Percentiles rank a stretch among this genome's conserved stretches.
phyloP scores from a whole-genome alignment of 2,329 filamentous ascomycete species.

The Ophioceras dolichostomum region DNA sequence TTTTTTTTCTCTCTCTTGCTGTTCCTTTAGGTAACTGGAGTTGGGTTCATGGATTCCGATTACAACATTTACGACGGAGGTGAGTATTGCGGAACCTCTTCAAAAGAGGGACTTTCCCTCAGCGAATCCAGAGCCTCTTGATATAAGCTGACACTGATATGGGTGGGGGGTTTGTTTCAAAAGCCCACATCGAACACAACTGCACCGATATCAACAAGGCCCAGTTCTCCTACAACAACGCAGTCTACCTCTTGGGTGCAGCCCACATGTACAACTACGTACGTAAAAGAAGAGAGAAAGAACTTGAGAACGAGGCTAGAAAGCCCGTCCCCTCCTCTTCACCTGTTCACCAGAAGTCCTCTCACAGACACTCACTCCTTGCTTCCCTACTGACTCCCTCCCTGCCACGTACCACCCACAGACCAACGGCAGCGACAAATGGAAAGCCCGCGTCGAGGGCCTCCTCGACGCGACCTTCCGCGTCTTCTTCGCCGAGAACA shows the following conservation, averaged over 20 bases:
- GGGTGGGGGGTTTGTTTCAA: background rate
- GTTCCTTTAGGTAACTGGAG: too few species aligned
- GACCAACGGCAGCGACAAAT: conserved; percentile 13
- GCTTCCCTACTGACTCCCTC: background rate
- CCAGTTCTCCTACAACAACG: conserved; percentile 45
- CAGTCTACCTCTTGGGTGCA: conserved; percentile 37
- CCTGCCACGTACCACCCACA: conserved; percentile 1
- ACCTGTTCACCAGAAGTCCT: background rate
- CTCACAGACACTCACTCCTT: background rate
- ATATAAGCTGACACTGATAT: background rate
- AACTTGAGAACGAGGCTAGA: too few species aligned
- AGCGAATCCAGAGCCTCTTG: too few species aligned
- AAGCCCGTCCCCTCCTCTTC: too few species aligned
- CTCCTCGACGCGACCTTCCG: conserved; percentile 28
- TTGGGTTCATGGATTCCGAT: conserved; percentile 38
- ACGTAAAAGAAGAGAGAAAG: conserved; percentile 7
- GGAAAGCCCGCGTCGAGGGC: conserved; percentile 31
- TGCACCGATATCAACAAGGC: conserved; percentile 39
- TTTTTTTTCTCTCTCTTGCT: too few species aligned
- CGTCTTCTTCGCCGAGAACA: conserved; percentile 30
- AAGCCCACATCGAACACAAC: conserved; percentile 30
- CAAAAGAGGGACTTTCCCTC: too few species aligned
- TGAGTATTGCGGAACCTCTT: too few species aligned
- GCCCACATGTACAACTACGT: conserved; percentile 46
- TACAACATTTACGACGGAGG: conserved; percentile 48